Percentiles rank a stretch among this genome's conserved stretches.
phyloP scores from a whole-genome alignment of 768 basidiomycete species.

The Amanita jacksonii region DNA sequence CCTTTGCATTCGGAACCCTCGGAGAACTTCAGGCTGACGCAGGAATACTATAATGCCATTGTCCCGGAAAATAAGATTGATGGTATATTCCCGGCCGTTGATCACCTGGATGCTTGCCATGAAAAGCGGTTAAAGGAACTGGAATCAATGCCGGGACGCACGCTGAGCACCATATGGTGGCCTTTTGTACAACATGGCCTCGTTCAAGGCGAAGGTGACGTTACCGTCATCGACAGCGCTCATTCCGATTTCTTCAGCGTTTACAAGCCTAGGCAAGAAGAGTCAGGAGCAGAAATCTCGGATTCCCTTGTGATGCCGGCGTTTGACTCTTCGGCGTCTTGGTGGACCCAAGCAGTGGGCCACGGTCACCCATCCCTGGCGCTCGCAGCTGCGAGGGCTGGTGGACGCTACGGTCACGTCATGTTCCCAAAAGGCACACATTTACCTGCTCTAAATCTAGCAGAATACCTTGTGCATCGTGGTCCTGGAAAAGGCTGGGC shows the following conservation, averaged over 20 bases:
- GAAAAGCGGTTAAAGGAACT: slow-evolving; percentile 58
- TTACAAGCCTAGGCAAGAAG: slow-evolving; percentile 29
- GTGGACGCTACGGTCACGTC: slow-evolving; percentile 94
- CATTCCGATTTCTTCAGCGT: slow-evolving; percentile 79
- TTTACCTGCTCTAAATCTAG: slow-evolving; percentile 73
- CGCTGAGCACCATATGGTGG: slow-evolving; percentile 86
- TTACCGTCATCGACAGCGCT: slow-evolving; percentile 90
- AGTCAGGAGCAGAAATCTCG: not conserved
- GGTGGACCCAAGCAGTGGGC: slow-evolving; percentile 96
- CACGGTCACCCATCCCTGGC: slow-evolving; percentile 72
- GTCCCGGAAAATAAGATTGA: slow-evolving; percentile 24
- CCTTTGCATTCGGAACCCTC: slow-evolving; percentile 27
- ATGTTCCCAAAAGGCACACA: slow-evolving; percentile 91
- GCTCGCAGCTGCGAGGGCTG: slow-evolving; percentile 80
- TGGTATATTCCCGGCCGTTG: slow-evolving; percentile 37
- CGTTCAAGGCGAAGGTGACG: slow-evolving; percentile 56
- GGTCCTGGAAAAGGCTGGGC: slow-evolving; percentile 93
- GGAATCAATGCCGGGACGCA: slow-evolving; percentile 67
- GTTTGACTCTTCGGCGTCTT: slow-evolving; percentile 90
- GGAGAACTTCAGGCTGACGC: slow-evolving; percentile 43
- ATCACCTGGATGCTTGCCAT: slow-evolving; percentile 58
- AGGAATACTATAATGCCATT: slow-evolving; percentile 62
- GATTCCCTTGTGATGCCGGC: slow-evolving; percentile 37
- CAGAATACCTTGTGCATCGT: slow-evolving; percentile 62
- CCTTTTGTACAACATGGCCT: slow-evolving; percentile 91